Evolutionary conservation across 2,329 filamentous ascomycete species (phyloP).

Genomic region (Colletotrichum orbiculare): DNA sequence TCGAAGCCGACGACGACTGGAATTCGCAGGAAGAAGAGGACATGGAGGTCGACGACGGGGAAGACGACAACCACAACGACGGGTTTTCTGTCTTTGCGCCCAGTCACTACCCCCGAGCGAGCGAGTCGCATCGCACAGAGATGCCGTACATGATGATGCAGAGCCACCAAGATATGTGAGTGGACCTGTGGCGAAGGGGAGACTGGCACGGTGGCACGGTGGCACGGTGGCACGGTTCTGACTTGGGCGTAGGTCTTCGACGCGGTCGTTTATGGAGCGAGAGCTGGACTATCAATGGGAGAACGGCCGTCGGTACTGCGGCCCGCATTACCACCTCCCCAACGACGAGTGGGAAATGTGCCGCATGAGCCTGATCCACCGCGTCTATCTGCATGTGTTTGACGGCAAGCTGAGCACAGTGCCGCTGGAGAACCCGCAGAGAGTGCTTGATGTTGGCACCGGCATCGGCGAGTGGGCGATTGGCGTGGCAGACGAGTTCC

Average conservation of each 20-base stretch:
- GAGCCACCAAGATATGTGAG: conserved; percentile 55
- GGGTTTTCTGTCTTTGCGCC: conserved; percentile 56
- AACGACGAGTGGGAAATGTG: conserved; percentile 75
- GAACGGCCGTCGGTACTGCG: conserved; percentile 71
- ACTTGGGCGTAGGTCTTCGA: conserved; percentile 51
- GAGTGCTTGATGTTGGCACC: conserved; percentile 68
- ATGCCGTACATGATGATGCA: conserved; percentile 45
- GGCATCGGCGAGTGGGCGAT: conserved; percentile 66
- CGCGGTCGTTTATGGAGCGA: conserved; percentile 59
- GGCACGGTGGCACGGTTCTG: conserved; percentile 29
- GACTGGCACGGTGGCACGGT: background rate
- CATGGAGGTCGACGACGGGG: conserved; percentile 42
- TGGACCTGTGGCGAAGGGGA: conserved; percentile 17
- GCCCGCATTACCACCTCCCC: conserved; percentile 70
- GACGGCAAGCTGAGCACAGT: conserved; percentile 58
- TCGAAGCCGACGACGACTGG: conserved; percentile 40
- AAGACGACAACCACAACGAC: conserved; percentile 49
- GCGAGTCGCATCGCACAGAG: conserved; percentile 49
- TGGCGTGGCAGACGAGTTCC: conserved; percentile 64
- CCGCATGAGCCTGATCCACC: conserved; percentile 70
- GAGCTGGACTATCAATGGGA: conserved; percentile 69
- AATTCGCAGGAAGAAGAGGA: conserved; percentile 36
- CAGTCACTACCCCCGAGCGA: conserved; percentile 52
- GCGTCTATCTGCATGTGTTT: conserved; percentile 68
- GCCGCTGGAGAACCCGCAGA: conserved; percentile 50